A percentile compares a stretch with the other conserved stretches of the same genome.
phyloP scores from a whole-genome alignment of 2,329 filamentous ascomycete species.

The Dothiorella sarmentorum region DNA sequence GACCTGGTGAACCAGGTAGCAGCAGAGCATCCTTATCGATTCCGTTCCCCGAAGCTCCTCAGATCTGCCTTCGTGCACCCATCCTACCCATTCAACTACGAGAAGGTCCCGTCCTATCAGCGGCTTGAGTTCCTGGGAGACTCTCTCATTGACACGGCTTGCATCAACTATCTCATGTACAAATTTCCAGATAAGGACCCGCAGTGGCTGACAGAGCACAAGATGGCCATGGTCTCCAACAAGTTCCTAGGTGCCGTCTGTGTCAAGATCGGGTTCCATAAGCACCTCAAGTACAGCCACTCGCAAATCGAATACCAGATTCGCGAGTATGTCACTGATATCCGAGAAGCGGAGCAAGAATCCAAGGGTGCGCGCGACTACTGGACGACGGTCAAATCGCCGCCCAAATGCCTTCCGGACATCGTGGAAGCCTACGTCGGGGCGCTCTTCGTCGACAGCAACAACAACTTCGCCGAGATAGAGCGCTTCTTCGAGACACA shows the following conservation, averaged over 20 bases:
- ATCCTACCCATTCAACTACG: conserved; percentile 71
- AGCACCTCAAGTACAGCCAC: conserved; percentile 58
- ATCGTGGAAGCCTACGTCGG: conserved; percentile 86
- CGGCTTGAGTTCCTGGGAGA: conserved; percentile 91
- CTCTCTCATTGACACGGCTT: conserved; percentile 79
- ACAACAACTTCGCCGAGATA: conserved; percentile 72
- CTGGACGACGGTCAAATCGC: conserved; percentile 48
- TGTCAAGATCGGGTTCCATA: conserved; percentile 74
- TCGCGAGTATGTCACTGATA: conserved; percentile 54
- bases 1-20: conserved; percentile 66
- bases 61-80: conserved; percentile 86
- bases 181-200: conserved; percentile 76
- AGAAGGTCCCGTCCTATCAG: conserved; percentile 83
- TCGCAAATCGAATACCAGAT: conserved; percentile 52
- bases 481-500: conserved; percentile 73
- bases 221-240: conserved; percentile 99
- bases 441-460: conserved; percentile 85
- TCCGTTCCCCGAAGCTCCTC: conserved; percentile 71
- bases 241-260: conserved; percentile 83
- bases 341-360: conserved; percentile 52
- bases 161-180: conserved; percentile 77
- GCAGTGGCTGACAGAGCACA: conserved; percentile 97
- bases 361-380: conserved; percentile 33
- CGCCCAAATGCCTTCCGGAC: conserved; percentile 78
- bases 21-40: conserved; percentile 59